Percentiles rank a stretch among this genome's conserved stretches.
These are phyloP conservation scores for Hanseniaspora lachancei DNA, from an alignment of 805 yeast species.

Conservation along the genomic window DNA sequence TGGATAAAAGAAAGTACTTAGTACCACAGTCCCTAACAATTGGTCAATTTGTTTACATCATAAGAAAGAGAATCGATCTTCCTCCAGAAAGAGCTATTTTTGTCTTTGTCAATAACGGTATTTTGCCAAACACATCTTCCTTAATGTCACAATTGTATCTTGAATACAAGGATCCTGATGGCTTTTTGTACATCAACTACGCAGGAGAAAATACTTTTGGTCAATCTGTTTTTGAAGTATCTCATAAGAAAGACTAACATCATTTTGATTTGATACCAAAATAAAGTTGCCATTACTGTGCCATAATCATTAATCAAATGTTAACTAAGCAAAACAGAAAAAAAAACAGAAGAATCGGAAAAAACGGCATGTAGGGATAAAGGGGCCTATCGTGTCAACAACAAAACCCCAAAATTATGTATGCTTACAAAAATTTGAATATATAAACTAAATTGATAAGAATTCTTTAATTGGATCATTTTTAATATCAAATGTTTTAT, in stretches of 20 bases:
- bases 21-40: slow-evolving; percentile 94
- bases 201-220: slow-evolving; percentile 98
- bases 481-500: slow-evolving; percentile 34
- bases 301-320: no score
- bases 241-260: not conserved
- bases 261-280: no score
- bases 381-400: no score
- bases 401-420: not conserved
- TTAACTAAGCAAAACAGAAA: no score
- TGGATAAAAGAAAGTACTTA: slow-evolving; percentile 91
- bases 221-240: not conserved
- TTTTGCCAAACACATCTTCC: slow-evolving; percentile 95
- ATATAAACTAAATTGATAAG: slow-evolving; percentile 22
- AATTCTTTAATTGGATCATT: slow-evolving; percentile 47
- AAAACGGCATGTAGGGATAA: no score
- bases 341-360: no score
- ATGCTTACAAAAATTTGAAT: not conserved
- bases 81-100: slow-evolving; percentile 97
- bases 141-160: slow-evolving; percentile 88
- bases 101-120: slow-evolving; percentile 81
- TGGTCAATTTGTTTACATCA: slow-evolving; percentile 95
- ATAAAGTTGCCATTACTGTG: no score
- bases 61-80: slow-evolving; percentile 86
- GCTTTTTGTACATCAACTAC: slow-evolving; percentile 87
- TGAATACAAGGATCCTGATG: slow-evolving; percentile 96